Conservation (phyloP, 2,329 filamentous ascomycete genomes). For the Penicillium sp. region DNA sequence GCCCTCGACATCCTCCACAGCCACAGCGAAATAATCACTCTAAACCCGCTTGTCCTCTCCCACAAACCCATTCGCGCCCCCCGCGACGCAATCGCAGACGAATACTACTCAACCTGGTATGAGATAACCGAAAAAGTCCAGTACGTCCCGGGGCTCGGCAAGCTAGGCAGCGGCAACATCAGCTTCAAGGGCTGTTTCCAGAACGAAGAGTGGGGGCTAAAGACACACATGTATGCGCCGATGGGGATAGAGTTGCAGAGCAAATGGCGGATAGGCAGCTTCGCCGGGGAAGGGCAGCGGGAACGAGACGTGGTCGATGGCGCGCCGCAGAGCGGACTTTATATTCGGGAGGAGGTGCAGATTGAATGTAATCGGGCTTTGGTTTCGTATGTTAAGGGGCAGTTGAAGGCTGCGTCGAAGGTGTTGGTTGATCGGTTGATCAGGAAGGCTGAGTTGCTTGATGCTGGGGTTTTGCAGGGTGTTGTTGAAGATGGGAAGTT, state of each 20-base stretch:
- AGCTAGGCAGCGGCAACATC: conserved; percentile 61
- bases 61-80: conserved; percentile 67
- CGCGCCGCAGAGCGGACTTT: conserved; percentile 66
- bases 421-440: conserved; percentile 64
- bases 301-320: conserved; percentile 61
- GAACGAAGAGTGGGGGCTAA: conserved; percentile 66
- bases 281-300: conserved; percentile 65
- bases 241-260: conserved; percentile 74
- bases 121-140: conserved; percentile 71
- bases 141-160: conserved; percentile 62
- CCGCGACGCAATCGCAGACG: conserved; percentile 62
- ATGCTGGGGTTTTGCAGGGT: conserved; percentile 22
- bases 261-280: conserved; percentile 71
- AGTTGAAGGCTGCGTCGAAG: conserved; percentile 70
- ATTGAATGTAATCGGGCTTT: conserved; percentile 76
- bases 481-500: conserved; percentile 21
- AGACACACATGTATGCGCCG: conserved; percentile 81
- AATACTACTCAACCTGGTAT: conserved; percentile 73
- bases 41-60: conserved; percentile 77
- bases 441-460: conserved; percentile 47
- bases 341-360: conserved; percentile 79
- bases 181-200: conserved; percentile 78
- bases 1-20: conserved; percentile 72
- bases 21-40: conserved; percentile 78
- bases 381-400: conserved; percentile 74